Base-by-base conservation (phyloP, 1,284 basidiomycete species). In the Golubevia pallescens region DNA sequence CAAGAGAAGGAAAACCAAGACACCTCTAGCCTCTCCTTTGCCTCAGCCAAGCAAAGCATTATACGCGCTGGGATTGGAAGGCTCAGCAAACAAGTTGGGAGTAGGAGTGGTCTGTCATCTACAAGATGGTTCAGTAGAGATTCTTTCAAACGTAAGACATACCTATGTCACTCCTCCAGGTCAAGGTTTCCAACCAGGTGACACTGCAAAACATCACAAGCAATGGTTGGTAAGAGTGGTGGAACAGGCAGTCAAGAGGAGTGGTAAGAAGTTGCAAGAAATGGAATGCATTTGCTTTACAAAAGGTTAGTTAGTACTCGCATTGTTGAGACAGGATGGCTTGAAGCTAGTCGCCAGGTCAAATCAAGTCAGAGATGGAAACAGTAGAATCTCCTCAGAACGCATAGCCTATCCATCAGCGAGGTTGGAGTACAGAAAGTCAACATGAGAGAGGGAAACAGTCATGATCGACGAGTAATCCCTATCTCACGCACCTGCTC, bases 111-210 rank as follows among this genome's bases (percentile, higher is more conserved):
- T 99, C 86, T 90, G 91, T 67, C 96, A 99, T 84, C 88, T 89
- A 20, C 87, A 89, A 32, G 89, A 92, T 80, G 92, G 90, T 20
- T 52, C 79, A 58, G 86, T 87, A 10, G 82, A 86, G 23, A 86
- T 87, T 61, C 78, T 87, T 14, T 85, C 84, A n/a, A 87, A 87
- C 69, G 85, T 98, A 66, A 90, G 97, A 71, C 97, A 98, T 84
- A 99, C 97, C 7, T 98, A 99, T 85, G 93, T 99, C 71, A 99
- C 97, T 0, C 97, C 97, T 0, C 94, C 97, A 1, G 97, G 97
- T 5, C 93, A 97, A 87, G 97, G 97, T 0, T 99, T 99, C 85
- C 90, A 95, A 65, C 97, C 97, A 4, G 89, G 92, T 63, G 95
- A 99, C 82, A 99, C 97, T 2, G 96, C 96, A 1, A 88, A 92